Evolutionary conservation across 768 basidiomycete genomes (phyloP).

Genomic region (Tricholoma sp.): DNA sequence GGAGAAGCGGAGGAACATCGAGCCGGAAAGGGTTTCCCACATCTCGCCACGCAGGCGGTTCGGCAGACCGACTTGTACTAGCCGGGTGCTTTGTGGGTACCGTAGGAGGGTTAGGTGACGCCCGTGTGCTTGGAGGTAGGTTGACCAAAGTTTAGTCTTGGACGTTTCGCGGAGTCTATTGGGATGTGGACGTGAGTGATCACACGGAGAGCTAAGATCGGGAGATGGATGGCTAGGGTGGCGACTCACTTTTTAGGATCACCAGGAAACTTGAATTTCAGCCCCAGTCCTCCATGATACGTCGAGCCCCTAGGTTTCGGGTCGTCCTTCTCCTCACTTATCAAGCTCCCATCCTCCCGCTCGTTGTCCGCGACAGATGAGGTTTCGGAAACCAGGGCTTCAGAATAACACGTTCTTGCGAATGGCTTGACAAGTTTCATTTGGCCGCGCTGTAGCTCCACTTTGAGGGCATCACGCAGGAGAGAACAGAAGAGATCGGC

Average conservation of each 20-base stretch:
- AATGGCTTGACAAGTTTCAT: constrained; percentile 94
- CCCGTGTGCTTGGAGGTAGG: constrained; percentile 85
- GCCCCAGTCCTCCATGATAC: constrained; percentile 75
- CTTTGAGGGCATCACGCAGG: constrained; percentile 84
- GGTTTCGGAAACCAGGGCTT: constrained; percentile 65
- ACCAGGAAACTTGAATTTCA: constrained; percentile 73
- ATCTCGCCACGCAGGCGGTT: constrained; percentile 93
- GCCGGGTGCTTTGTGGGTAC: constrained; percentile 95
- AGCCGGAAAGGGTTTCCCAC: constrained; percentile 97
- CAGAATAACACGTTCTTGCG: constrained; percentile 90
- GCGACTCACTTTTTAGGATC: too few species aligned
- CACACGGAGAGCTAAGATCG: too few species aligned
- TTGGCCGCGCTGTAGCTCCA: constrained; percentile 81
- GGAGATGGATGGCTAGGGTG: too few species aligned
- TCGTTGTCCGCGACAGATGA: constrained; percentile 59
- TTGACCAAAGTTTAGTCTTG: constrained; percentile 94
- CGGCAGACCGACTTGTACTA: constrained; percentile 95
- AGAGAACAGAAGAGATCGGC: constrained; percentile 91
- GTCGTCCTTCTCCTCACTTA: constrained; percentile 47
- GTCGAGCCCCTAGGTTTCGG: constrained; percentile 40
- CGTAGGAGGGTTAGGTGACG: constrained; percentile 92
- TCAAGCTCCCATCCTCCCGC: constrained; percentile 63
- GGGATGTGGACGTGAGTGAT: background rate
- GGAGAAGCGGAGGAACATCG: constrained; percentile 82
- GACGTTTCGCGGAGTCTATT: constrained; percentile 82